Base-by-base conservation (phyloP, 495 filamentous ascomycete species). In the Lophiotrema nucula region DNA sequence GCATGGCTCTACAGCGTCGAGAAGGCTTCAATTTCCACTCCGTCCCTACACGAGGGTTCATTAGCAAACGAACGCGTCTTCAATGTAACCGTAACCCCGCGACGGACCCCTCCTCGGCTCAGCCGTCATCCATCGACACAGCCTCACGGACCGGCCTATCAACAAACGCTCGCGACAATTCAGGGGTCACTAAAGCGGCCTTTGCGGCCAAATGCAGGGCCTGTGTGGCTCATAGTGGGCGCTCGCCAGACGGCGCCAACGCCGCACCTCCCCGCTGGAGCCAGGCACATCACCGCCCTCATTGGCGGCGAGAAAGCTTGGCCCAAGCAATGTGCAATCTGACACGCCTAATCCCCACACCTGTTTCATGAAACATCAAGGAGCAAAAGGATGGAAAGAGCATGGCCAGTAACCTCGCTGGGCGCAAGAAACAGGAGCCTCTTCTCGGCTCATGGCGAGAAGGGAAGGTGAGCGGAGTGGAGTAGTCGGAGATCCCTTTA, bases 301-400 rank as follows among this genome's bases (percentile, higher is more conserved):
- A 56, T 56, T 48, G 58, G 51, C 12, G 39, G 27, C 38, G 35
- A 19, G 4, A 3, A 1, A 2, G 23, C 51, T 6, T 12, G 45
- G 38, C 51, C 44, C 23, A 15, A 51, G 27, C 37, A 37, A 24
- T 25, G 15, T 10, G 8, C 16, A 16, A 2, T 56, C 52, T 62
- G 52, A 62, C 58, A 39, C 58, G 6, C 23, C 58, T 56, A 56
- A 46, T 35, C 28, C 33, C 51, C 58, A 62, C 58, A 8, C 33
- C 35, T 38, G 51, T 62, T 62, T 62, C 52, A 56, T 46, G 58
- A 56, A 60, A 62, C 58, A 56, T 19, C 24, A 38, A 50, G 45
- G 45, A 39, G 31, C 19, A 23, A 41, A n/a, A n/a, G n/a, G n/a
- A n/a, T n/a, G n/a, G n/a, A n/a, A n/a, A n/a, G n/a, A n/a, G n/a